Percentiles rank a stretch among this genome's conserved stretches.
phyloP scores from a whole-genome alignment of 345 rosid species.

The Gossypium stocksii region DNA sequence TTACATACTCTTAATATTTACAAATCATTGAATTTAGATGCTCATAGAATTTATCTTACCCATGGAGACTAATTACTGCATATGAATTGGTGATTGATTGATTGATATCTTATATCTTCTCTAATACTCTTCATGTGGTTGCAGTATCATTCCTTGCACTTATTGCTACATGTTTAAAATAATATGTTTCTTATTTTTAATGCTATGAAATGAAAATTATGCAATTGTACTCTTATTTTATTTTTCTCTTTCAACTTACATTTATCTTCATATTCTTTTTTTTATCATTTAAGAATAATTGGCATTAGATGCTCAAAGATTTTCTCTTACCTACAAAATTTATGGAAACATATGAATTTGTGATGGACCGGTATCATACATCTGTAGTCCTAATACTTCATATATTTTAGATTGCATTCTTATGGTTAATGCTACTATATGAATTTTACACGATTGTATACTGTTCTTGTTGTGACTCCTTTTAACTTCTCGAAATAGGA shows the following conservation, averaged over 20 bases:
- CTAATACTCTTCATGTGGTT: not conserved
- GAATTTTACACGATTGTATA: constrained; percentile 16
- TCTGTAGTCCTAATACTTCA: not conserved
- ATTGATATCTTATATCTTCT: not conserved
- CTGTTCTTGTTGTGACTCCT: constrained; percentile 16
- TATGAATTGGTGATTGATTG: not conserved
- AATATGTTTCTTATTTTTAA: not conserved
- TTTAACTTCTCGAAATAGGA: constrained; percentile 49
- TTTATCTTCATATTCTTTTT: not conserved
- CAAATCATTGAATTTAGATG: not conserved
- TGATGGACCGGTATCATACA: not conserved
- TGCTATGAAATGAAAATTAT: constrained; percentile 2
- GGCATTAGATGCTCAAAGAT: not conserved
- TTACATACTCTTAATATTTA: not conserved
- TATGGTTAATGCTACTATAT: not conserved
- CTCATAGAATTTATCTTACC: not conserved
- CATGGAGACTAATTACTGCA: not conserved
- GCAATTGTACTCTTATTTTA: not conserved
- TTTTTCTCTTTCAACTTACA: not conserved
- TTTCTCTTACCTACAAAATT: not conserved
- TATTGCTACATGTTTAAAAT: not conserved
- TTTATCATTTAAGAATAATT: not conserved
- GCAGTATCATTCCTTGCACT: not conserved
- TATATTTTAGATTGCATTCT: not conserved
- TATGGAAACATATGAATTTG: not conserved